phyloP scores from a whole-genome alignment of 2,329 filamentous ascomycete genomes.

The Fusarium dlaminii region DNA sequence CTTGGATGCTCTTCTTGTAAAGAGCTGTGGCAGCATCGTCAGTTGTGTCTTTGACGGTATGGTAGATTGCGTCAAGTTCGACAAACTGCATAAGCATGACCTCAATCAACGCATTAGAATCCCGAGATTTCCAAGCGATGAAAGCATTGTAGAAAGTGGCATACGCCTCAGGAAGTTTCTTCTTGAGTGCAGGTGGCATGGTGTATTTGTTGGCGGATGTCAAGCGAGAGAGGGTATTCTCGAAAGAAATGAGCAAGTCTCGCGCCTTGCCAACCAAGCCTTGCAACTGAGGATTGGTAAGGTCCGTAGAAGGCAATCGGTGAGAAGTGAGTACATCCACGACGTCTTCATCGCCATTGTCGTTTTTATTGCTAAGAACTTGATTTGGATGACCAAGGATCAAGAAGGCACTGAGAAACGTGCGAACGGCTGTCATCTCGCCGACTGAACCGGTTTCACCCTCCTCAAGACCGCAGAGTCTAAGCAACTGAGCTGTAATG shows the following conservation, averaged over 20 bases:
- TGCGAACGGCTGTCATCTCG: conserved; percentile 76
- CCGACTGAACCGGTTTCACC: conserved; percentile 69
- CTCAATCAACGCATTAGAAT: conserved; percentile 80
- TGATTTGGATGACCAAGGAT: conserved; percentile 82
- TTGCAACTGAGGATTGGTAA: conserved; percentile 70
- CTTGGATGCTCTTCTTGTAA: conserved; percentile 82
- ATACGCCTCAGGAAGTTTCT: conserved; percentile 74
- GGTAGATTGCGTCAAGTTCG: conserved; percentile 83
- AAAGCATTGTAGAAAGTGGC: conserved; percentile 81
- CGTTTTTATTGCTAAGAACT: conserved; percentile 79
- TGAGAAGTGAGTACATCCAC: conserved; percentile 47
- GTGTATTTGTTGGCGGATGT: conserved; percentile 73
- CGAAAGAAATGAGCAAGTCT: conserved; percentile 81
- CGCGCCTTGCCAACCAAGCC: conserved; percentile 81
- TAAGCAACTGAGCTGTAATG: conserved; percentile 72
- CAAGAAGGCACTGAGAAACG: conserved; percentile 81
- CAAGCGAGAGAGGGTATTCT: conserved; percentile 74
- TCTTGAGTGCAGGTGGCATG: conserved; percentile 68
- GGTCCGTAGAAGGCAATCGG: conserved; percentile 53
- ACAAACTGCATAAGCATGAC: conserved; percentile 90
- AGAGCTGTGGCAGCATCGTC: conserved; percentile 77
- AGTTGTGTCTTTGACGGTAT: conserved; percentile 81
- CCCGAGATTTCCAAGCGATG: conserved; percentile 84
- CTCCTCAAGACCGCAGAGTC: conserved; percentile 75
- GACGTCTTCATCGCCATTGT: conserved; percentile 65